Base-by-base conservation (phyloP, 108 stramenopile genomes). In the Chaetoceros tenuissimus region DNA sequence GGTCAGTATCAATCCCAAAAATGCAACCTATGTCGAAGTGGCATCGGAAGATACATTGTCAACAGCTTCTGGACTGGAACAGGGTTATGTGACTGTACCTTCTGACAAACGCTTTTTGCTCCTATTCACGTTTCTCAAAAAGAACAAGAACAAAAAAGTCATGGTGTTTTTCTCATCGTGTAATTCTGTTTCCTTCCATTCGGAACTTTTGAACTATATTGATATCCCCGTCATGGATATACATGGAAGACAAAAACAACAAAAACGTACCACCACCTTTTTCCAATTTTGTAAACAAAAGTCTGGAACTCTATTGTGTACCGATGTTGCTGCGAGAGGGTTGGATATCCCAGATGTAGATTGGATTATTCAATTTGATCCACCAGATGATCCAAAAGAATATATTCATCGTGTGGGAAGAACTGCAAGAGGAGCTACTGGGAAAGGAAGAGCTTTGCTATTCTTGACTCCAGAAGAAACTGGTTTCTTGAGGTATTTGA, bases 341-440 rank as follows among this genome's bases (percentile, higher is more conserved):
- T 69, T 97, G 27, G 98, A 97, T 66, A 97, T 99, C 43, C 98
- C 98, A 5, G 59, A 84, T 7, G 97, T 98, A 5, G 97, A 99
- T 75, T 99, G 97, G 97, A 98, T 99, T 59, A 87, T 94, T 53
- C 99, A 99, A 75, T 98, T 92, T 64, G 99, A 99, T 76, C 98
- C 99, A 3, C 99, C 99, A 10, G 97, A 98, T 70, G 97, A 99
- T 77, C 96, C 98, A 0, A 83, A 85, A 59, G 98, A 98, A 70
- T 98, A 99, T 79, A 97, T 99, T 55, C 93, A 94, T 73, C 78
- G 85, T 23, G 90, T 92, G 18, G 90, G 90, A 43, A 81, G 89
- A 48, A 97, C 96, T 16, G 98, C 94, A 27, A 82, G 96, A 22
- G 97, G 97, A 26, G 82, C 93, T 3, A 84, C 71, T 16, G 95